Conservation (phyloP, 208 protist genomes). For the Trypanosoma boissoni region DNA sequence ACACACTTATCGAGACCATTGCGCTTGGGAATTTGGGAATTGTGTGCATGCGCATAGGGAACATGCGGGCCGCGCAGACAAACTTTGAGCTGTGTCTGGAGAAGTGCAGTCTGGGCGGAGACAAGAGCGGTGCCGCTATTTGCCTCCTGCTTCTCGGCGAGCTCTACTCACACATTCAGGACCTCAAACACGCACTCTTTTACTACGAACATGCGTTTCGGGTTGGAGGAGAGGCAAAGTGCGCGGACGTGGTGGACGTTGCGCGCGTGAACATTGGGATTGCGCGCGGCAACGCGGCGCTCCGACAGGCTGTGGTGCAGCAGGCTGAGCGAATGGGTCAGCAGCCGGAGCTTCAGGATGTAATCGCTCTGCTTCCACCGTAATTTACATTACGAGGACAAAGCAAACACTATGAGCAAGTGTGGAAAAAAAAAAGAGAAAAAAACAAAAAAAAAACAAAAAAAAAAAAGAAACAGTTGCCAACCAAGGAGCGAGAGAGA, state of each 20-base stretch:
- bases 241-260: constrained; percentile 64
- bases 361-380: constrained; percentile 52
- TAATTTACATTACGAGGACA: constrained; percentile 14
- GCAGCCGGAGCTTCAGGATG: constrained; percentile 45
- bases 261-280: constrained; percentile 84
- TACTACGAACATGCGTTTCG: constrained; percentile 89
- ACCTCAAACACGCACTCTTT: constrained; percentile 83
- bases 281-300: constrained; percentile 54
- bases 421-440: neutral
- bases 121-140: constrained; percentile 79
- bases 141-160: constrained; percentile 86
- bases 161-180: constrained; percentile 80
- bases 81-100: constrained; percentile 83
- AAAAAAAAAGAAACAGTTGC: neutral
- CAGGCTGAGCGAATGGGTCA: constrained; percentile 64
- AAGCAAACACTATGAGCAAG: neutral
- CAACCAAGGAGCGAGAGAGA: neutral
- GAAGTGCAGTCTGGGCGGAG: constrained; percentile 73
- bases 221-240: constrained; percentile 72
- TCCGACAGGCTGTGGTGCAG: constrained; percentile 58
- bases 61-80: constrained; percentile 74
- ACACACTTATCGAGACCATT: constrained; percentile 76
- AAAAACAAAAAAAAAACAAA: neutral
- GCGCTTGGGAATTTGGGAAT: constrained; percentile 81
- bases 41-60: constrained; percentile 64